Percentiles rank a stretch among this genome's conserved stretches.
phyloP scores from a whole-genome alignment of 305 asterid species.

The Nicotiana rustica region DNA sequence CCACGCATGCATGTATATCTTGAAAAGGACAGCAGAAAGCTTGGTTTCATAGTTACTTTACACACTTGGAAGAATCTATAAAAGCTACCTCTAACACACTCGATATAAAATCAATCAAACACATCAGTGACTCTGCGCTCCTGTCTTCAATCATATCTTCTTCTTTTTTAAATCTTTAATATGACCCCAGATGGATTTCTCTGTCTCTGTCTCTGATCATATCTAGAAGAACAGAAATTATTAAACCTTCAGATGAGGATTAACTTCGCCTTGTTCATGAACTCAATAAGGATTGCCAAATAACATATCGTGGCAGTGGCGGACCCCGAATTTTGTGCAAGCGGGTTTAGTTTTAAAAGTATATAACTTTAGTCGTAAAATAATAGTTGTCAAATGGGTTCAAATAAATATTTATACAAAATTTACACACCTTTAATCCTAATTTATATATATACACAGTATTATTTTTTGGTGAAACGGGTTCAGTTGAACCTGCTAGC shows the following conservation, averaged over 20 bases:
- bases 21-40: not conserved
- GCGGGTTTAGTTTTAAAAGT: too few species aligned
- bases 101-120: not conserved
- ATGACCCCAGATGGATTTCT: too few species aligned
- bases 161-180: too few species aligned
- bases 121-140: not conserved
- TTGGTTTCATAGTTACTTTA: not conserved
- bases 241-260: not conserved
- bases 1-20: not conserved
- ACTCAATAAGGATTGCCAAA: constrained; percentile 11
- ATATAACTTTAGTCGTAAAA: too few species aligned
- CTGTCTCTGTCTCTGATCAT: not conserved
- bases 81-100: constrained; percentile 27
- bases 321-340: too few species aligned
- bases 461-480: too few species aligned
- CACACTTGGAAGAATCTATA: constrained; percentile 10
- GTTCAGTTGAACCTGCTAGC: too few species aligned
- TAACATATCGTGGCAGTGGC: not conserved
- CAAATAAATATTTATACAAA: too few species aligned
- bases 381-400: too few species aligned
- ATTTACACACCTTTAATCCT: too few species aligned
- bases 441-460: too few species aligned
- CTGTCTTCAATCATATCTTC: not conserved
- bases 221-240: not conserved
- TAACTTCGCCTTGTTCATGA: constrained; percentile 11